Evolutionary conservation across 495 filamentous ascomycete genomes (phyloP), one percentile per base, ranked within the genome.

Genomic region (Hamigera avellanea): DNA sequence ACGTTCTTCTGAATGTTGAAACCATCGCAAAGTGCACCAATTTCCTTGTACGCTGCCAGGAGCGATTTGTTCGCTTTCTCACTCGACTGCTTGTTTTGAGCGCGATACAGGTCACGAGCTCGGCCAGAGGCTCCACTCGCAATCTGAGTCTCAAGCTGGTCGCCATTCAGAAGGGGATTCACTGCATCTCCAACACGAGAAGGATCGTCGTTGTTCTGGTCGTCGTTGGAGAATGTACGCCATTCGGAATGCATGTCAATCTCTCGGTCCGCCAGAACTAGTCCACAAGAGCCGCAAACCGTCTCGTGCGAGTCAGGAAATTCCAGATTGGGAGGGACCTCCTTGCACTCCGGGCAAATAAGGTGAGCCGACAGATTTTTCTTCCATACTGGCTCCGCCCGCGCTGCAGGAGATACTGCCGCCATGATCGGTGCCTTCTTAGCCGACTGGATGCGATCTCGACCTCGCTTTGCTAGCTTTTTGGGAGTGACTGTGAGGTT

Each of bases 211-310:
- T 81, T 86, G 53, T 81, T 86, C 56, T 93, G 84, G 49, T 98
- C 93, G 48, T 98, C 91, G 61, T 95, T 95, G 40, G 85, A 81
- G 59, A 98, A 98, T 6, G 93, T 98, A 49, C 91, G 85, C 91
- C 91, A 98, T 65, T 98, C 91, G 34, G 86, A 94, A 34, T 93
- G 80, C 41, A 86, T 86, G 49, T 96, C 91, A 36, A 98, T 85
- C 48, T 91, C 83, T 41, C 86, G 81, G 53, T 89, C 83, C 34
- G 80, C 80, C 23, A 96, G 68, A 9, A 98, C 91, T n/a, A 95
- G 60, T 15, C 91, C 91, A 48, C 91, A 98, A 14, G 81, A 84
- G 12, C 68, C 81, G 56, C 91, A 98, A 33, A 96, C 86, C 49
- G 87, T 83, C 57, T 96, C 88, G 32, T 93, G 91, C 9, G 76